Percentiles rank a stretch among this genome's conserved stretches.
phyloP scores from a whole-genome alignment of 116 monocot genomes.

The Phalaenopsis hybrid region DNA sequence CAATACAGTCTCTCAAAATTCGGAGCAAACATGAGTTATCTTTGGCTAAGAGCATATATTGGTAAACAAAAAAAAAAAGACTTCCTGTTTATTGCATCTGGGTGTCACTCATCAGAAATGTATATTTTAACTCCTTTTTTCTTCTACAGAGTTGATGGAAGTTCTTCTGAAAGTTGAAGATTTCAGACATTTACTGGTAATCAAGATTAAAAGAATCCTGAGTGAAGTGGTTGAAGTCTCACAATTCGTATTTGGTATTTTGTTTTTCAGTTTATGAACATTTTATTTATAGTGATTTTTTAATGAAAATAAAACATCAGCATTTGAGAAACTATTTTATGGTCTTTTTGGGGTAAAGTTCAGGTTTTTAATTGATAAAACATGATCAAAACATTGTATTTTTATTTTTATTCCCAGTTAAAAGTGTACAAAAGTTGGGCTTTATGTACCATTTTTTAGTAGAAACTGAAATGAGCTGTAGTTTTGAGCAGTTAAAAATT shows the following conservation, averaged over 20 bases:
- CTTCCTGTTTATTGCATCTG: not conserved
- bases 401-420: no score
- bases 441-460: no score
- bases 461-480: no score
- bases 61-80: conserved; percentile 22
- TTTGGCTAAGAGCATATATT: conserved; percentile 50
- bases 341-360: no score
- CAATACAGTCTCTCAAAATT: conserved; percentile 18
- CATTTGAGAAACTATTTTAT: not conserved
- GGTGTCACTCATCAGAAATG: not conserved
- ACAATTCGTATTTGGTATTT: not conserved
- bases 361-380: no score
- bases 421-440: no score
- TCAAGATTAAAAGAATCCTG: conserved; percentile 23
- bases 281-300: not conserved
- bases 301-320: not conserved
- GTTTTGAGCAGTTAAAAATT: no score
- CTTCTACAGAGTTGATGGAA: conserved; percentile 28
- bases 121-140: not conserved
- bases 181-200: conserved; percentile 13
- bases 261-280: not conserved
- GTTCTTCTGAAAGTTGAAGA: conserved; percentile 39
- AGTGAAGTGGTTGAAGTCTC: not conserved
- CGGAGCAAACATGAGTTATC: conserved; percentile 37
- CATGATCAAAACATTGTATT: no score